A percentile compares a stretch with the other conserved stretches of the same genome.
These are phyloP conservation scores for Coemansia sp. DNA, from an alignment of 192 early-diverging fungal species.

Conservation along the genomic window DNA sequence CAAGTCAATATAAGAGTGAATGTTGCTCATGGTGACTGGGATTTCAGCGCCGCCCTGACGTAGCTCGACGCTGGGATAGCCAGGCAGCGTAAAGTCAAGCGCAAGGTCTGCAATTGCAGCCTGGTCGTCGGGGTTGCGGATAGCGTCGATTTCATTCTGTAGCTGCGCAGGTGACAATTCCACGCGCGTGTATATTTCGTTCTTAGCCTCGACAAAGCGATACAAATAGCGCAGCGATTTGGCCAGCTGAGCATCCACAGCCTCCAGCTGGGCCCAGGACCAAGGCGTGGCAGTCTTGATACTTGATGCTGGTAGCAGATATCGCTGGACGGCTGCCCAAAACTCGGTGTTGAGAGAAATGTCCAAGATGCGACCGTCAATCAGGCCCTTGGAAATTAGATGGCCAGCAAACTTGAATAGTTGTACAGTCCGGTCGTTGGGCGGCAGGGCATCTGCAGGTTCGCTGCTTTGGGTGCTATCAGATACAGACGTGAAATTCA, in stretches of 20 bases:
- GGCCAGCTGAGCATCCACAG: slow-evolving; percentile 67
- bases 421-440: slow-evolving; percentile 13
- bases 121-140: slow-evolving; percentile 56
- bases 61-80: slow-evolving; percentile 71
- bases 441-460: slow-evolving; percentile 49
- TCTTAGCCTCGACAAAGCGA: slow-evolving; percentile 63
- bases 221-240: slow-evolving; percentile 66
- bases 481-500: background rate
- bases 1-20: slow-evolving; percentile 72
- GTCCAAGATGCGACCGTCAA: slow-evolving; percentile 85
- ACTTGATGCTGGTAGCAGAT: slow-evolving; percentile 3
- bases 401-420: slow-evolving; percentile 78
- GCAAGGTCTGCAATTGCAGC: slow-evolving; percentile 62
- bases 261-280: slow-evolving; percentile 45
- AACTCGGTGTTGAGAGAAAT: slow-evolving; percentile 76
- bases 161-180: slow-evolving; percentile 54
- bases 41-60: slow-evolving; percentile 61
- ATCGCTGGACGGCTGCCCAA: slow-evolving; percentile 66
- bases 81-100: slow-evolving; percentile 87
- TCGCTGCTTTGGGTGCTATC: background rate
- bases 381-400: slow-evolving; percentile 84
- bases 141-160: slow-evolving; percentile 41
- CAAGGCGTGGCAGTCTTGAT: background rate
- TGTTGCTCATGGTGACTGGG: slow-evolving; percentile 76
- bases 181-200: slow-evolving; percentile 56